phyloP scores from a whole-genome alignment of 805 yeast species.

The Barnettozyma sp. region DNA sequence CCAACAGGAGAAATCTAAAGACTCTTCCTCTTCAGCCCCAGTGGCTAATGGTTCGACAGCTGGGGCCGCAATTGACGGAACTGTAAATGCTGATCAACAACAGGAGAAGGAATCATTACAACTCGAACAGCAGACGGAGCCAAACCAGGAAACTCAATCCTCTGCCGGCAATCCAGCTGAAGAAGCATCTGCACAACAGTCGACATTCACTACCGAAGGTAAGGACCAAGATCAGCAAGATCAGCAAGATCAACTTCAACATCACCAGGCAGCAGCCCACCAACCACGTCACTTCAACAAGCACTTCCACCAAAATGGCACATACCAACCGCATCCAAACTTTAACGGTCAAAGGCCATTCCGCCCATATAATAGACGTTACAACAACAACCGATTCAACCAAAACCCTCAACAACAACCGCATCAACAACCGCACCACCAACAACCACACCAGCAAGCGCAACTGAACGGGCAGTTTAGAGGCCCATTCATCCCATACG shows the following conservation, averaged over 20 bases:
- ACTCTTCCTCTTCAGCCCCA: neutral
- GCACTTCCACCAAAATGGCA: constrained; percentile 12
- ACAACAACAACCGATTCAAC: constrained; percentile 13
- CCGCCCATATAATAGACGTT: constrained; percentile 22
- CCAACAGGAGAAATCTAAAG: constrained; percentile 7
- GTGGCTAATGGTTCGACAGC: neutral
- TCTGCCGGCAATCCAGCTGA: constrained; percentile 5
- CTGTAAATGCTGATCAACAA: constrained; percentile 6
- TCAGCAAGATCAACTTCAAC: constrained; percentile 8
- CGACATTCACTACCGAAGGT: constrained; percentile 9
- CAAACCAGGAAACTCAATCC: constrained; percentile 8
- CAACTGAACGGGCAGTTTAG: constrained; percentile 3
- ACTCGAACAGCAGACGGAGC: too few relatives aligned
- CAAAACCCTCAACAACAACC: constrained; percentile 13
- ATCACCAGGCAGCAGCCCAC: too few relatives aligned
- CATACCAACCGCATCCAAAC: constrained; percentile 13
- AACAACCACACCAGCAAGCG: too few relatives aligned
- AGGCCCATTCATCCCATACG: constrained; percentile 9
- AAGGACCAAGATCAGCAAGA: constrained; percentile 8
- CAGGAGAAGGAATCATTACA: too few relatives aligned
- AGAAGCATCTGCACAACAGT: constrained; percentile 7
- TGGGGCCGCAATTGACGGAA: constrained; percentile 4
- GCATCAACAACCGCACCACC: too few relatives aligned
- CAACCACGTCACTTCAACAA: constrained; percentile 15
- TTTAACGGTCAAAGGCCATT: constrained; percentile 14